phyloP scores from a whole-genome alignment of 148 eudicot species.

The Rhododendron molle region DNA sequence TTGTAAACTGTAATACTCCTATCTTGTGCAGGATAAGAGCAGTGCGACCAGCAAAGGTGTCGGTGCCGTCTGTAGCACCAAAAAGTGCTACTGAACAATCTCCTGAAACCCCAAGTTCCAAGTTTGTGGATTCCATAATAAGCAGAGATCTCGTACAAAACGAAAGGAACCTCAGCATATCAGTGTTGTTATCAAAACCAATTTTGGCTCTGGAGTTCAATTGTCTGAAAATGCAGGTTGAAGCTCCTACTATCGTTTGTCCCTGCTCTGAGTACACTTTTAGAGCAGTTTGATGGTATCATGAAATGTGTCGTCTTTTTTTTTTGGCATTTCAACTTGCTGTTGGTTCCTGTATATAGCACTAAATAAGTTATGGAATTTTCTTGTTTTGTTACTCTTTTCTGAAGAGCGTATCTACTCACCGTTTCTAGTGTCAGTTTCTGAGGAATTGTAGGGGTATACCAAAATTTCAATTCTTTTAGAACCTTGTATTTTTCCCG shows the following conservation, averaged over 20 bases:
- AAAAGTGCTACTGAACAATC: too few relatives aligned
- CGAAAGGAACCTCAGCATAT: too few relatives aligned
- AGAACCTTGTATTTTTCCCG: neutral
- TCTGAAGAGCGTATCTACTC: neutral
- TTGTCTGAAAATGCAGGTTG: too few relatives aligned
- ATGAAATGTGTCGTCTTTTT: neutral
- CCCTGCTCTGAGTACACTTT: slow-evolving; percentile 9
- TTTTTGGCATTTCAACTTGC: neutral
- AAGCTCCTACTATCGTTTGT: slow-evolving; percentile 53
- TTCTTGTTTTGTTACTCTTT: neutral
- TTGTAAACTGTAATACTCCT: too few relatives aligned
- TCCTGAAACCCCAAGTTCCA: too few relatives aligned
- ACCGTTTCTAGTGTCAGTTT: neutral
- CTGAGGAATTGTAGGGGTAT: neutral
- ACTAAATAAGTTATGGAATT: neutral
- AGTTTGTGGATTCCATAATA: too few relatives aligned
- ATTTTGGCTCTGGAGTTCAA: too few relatives aligned
- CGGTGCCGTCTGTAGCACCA: too few relatives aligned
- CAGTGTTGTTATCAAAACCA: too few relatives aligned
- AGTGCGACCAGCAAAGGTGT: too few relatives aligned
- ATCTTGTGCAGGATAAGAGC: too few relatives aligned
- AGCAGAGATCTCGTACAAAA: too few relatives aligned
- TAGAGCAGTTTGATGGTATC: slow-evolving; percentile 3
- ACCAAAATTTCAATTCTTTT: neutral
- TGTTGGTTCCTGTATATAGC: neutral